Percentiles rank a stretch among this genome's conserved stretches.
Evolutionary conservation across 2,329 filamentous ascomycete species (phyloP).

Genomic region (Niveomyces coronatus): DNA sequence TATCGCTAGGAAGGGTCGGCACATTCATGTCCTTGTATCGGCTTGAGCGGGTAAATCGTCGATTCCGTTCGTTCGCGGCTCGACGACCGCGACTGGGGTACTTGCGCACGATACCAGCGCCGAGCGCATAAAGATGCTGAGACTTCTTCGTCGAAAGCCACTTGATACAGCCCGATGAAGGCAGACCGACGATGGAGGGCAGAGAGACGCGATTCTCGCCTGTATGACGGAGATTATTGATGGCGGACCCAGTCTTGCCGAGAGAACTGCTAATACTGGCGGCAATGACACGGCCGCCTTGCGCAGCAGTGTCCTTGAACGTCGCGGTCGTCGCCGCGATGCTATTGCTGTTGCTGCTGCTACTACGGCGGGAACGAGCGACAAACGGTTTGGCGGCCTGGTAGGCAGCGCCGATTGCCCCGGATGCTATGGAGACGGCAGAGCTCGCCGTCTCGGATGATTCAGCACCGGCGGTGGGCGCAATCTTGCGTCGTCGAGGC

Average conservation of each 20-base stretch:
- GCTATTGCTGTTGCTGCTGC: slow-evolving; percentile 22
- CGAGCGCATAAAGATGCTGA: slow-evolving; percentile 53
- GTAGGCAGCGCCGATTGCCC: slow-evolving; percentile 58
- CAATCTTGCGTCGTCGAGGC: slow-evolving; percentile 41
- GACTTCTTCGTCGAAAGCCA: slow-evolving; percentile 55
- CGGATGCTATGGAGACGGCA: slow-evolving; percentile 60
- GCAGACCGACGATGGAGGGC: slow-evolving; percentile 43
- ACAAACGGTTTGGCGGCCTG: slow-evolving; percentile 55
- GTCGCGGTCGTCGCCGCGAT: slow-evolving; percentile 28
- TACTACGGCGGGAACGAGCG: slow-evolving; percentile 43
- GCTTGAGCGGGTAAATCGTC: slow-evolving; percentile 41
- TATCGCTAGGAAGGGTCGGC: slow-evolving; percentile 49
- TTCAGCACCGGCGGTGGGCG: slow-evolving; percentile 34
- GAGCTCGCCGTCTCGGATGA: slow-evolving; percentile 39
- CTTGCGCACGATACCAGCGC: slow-evolving; percentile 54
- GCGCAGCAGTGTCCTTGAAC: slow-evolving; percentile 52
- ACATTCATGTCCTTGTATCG: slow-evolving; percentile 59
- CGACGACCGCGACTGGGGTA: slow-evolving; percentile 51
- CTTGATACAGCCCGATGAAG: slow-evolving; percentile 49
- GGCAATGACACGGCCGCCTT: slow-evolving; percentile 61
- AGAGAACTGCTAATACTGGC: slow-evolving; percentile 66
- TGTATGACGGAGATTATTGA: slow-evolving; percentile 62
- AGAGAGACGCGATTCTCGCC: slow-evolving; percentile 66
- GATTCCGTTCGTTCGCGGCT: slow-evolving; percentile 42
- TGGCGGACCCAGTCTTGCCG: slow-evolving; percentile 59